A percentile compares a stretch with the other conserved stretches of the same genome.
Conservation (phyloP, 1,284 basidiomycete species). For the Malassezia pachydermatis region DNA sequence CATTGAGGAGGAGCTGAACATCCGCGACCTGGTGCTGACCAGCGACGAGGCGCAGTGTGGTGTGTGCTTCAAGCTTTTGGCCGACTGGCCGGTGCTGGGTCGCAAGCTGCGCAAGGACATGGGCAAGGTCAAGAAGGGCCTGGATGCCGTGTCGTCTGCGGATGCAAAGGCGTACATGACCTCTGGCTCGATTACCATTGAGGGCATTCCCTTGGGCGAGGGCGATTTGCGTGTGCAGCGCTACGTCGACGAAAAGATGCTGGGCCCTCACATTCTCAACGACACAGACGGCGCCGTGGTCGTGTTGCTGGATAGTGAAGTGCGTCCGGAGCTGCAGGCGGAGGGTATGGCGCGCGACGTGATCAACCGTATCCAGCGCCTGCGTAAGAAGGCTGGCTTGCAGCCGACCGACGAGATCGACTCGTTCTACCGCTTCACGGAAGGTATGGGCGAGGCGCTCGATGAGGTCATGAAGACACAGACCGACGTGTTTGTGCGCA, state of each 20-base stretch:
- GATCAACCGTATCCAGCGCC: constrained; percentile 86
- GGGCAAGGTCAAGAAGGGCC: constrained; percentile 74
- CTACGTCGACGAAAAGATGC: constrained; percentile 61
- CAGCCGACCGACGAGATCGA: constrained; percentile 89
- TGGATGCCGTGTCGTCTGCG: constrained; percentile 71
- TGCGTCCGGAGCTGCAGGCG: constrained; percentile 72
- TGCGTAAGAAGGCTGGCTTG: constrained; percentile 88
- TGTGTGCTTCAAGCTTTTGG: constrained; percentile 79
- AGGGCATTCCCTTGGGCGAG: constrained; percentile 75
- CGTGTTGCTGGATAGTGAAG: constrained; percentile 75
- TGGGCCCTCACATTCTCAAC: constrained; percentile 59
- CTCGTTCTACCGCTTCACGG: constrained; percentile 74
- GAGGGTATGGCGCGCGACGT: constrained; percentile 84
- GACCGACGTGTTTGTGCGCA: constrained; percentile 64
- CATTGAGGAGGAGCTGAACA: constrained; percentile 89
- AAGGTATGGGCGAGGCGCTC: constrained; percentile 56
- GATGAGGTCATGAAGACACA: constrained; percentile 63
- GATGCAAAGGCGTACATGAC: constrained; percentile 69
- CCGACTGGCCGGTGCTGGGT: constrained; percentile 91
- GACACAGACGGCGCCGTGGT: constrained; percentile 92
- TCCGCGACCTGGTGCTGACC: constrained; percentile 77
- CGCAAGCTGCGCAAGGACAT: constrained; percentile 89
- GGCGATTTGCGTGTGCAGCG: constrained; percentile 85
- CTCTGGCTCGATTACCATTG: constrained; percentile 70
- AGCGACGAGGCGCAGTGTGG: constrained; percentile 77